phyloP scores from a whole-genome alignment of 176 grass and related monocot genomes.

The Lolium perenne region DNA sequence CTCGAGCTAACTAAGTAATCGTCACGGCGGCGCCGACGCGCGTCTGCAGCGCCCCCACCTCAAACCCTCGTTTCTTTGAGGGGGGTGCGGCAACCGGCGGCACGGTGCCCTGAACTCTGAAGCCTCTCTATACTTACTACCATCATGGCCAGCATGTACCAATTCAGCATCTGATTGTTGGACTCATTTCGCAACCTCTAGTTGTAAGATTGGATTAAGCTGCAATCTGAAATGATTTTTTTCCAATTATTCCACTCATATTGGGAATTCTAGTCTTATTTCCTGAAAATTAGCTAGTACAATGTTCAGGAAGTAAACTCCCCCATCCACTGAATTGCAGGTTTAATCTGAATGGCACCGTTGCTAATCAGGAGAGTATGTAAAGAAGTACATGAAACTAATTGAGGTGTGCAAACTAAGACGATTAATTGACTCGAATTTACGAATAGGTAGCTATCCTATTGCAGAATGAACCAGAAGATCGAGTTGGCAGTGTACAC shows the following conservation, averaged over 20 bases:
- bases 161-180: neutral
- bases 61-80: neutral
- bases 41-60: neutral
- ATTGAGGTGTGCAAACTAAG: neutral
- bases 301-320: neutral
- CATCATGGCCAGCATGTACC: neutral
- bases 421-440: too few relatives aligned
- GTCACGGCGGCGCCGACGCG: neutral
- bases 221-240: neutral
- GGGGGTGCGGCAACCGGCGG: neutral
- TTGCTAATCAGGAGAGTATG: slow-evolving; percentile 5
- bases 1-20: neutral
- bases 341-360: neutral
- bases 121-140: neutral
- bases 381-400: neutral
- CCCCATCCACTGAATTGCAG: neutral
- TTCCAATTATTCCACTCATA: neutral
- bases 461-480: slow-evolving; percentile 5
- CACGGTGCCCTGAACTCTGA: neutral
- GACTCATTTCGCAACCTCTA: neutral
- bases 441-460: slow-evolving; percentile 23
- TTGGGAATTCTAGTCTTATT: neutral
- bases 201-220: neutral
- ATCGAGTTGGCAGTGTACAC: neutral
- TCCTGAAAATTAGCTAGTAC: neutral